These are phyloP conservation scores for Ligustrum vulgare DNA, from an alignment of 257 asterid species.

Conservation along the genomic window DNA sequence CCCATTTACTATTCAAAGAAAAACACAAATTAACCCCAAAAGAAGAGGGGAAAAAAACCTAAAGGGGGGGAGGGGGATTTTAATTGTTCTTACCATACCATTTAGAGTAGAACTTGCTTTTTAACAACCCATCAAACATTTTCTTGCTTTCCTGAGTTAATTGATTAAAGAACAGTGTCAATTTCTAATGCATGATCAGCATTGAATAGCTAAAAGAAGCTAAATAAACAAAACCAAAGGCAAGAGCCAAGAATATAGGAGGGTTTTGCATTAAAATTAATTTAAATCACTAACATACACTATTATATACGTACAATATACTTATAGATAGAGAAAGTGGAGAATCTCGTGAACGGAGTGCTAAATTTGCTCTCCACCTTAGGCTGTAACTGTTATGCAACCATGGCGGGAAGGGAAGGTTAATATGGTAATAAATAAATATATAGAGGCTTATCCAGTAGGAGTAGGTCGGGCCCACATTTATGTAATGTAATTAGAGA, in stretches of 20 bases:
- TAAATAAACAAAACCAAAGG: slow-evolving; percentile 25
- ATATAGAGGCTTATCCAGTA: too few species aligned
- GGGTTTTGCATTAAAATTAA: not conserved
- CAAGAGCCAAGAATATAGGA: slow-evolving; percentile 28
- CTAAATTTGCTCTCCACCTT: slow-evolving; percentile 32
- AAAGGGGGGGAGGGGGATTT: too few species aligned
- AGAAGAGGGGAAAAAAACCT: not conserved
- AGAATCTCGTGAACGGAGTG: slow-evolving; percentile 18
- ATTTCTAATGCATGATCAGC: slow-evolving; percentile 34
- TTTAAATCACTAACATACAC: not conserved
- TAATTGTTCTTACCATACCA: slow-evolving; percentile 61
- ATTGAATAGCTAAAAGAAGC: slow-evolving; percentile 37
- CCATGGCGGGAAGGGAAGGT: too few species aligned
- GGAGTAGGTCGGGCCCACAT: too few species aligned
- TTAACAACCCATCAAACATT: slow-evolving; percentile 62
- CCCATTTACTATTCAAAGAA: slow-evolving; percentile 57
- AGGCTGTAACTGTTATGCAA: not conserved
- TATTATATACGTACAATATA: not conserved
- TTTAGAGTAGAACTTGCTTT: slow-evolving; percentile 69
- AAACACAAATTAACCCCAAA: not conserved
- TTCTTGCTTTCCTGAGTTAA: slow-evolving; percentile 9
- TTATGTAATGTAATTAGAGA: too few species aligned
- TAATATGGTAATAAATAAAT: too few species aligned
- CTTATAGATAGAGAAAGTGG: slow-evolving; percentile 11
- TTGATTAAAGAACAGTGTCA: slow-evolving; percentile 7